phyloP scores from a whole-genome alignment of 805 yeast species.

The Wickerhamiella parazyma region DNA sequence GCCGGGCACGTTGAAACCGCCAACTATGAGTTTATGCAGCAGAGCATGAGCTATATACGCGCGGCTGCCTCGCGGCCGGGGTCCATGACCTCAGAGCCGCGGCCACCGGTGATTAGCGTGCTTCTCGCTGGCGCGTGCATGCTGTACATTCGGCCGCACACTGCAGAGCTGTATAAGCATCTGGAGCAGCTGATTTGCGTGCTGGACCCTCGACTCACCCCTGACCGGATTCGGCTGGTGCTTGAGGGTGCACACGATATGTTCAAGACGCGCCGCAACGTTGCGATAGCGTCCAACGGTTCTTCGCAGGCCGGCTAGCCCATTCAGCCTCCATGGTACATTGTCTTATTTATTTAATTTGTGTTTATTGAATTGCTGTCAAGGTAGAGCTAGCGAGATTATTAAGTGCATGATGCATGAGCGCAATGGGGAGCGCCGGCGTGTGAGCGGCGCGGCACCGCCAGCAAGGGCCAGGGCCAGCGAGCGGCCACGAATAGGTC shows the following conservation, averaged over 20 bases:
- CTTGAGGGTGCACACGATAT: slow-evolving; percentile 11
- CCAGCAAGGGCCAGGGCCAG: too few relatives aligned
- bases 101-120: slow-evolving; percentile 10
- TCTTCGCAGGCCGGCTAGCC: not conserved
- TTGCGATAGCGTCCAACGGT: too few relatives aligned
- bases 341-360: not conserved
- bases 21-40: slow-evolving; percentile 18
- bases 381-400: too few relatives aligned
- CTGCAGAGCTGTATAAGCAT: slow-evolving; percentile 15
- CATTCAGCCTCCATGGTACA: too few relatives aligned
- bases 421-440: too few relatives aligned
- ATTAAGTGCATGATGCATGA: too few relatives aligned
- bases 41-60: slow-evolving; percentile 18
- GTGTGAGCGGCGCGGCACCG: too few relatives aligned
- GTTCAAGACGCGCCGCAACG: slow-evolving; percentile 10
- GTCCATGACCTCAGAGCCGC: too few relatives aligned
- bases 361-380: not conserved
- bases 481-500: too few relatives aligned
- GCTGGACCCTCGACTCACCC: slow-evolving; percentile 14
- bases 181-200: slow-evolving; percentile 16
- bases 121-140: slow-evolving; percentile 18
- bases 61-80: slow-evolving; percentile 6
- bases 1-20: slow-evolving; percentile 11
- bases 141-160: slow-evolving; percentile 14
- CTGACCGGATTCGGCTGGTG: slow-evolving; percentile 10